A percentile compares a stretch with the other conserved stretches of the same genome.
phyloP scores from a whole-genome alignment of 805 yeast genomes.

The Blastobotrys mokoenaii region DNA sequence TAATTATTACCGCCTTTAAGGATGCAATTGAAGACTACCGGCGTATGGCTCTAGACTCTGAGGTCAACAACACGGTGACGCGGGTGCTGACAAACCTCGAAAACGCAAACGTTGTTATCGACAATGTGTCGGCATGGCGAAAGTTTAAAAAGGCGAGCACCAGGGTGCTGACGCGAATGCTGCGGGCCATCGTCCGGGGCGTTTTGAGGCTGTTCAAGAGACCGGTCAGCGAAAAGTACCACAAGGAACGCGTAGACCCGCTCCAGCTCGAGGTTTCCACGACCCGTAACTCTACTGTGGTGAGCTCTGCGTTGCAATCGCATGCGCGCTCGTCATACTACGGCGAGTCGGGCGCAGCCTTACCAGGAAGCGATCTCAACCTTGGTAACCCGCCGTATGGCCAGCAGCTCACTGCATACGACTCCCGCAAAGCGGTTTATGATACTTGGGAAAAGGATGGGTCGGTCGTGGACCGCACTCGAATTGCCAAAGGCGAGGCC shows the following conservation, averaged over 20 bases:
- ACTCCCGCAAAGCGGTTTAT: too few relatives aligned
- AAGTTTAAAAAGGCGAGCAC: conserved; percentile 53
- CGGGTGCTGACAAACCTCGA: conserved; percentile 45
- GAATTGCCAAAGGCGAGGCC: conserved; percentile 26
- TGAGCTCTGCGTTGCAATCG: background rate
- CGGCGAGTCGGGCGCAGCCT: background rate
- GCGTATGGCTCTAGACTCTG: conserved; percentile 54
- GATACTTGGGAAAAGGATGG: background rate
- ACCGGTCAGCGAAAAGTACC: conserved; percentile 1
- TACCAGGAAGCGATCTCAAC: conserved; percentile 7
- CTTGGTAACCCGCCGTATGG: background rate
- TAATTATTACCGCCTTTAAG: conserved; percentile 60
- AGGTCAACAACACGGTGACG: conserved; percentile 57
- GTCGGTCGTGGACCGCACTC: conserved; percentile 27
- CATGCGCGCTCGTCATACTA: background rate
- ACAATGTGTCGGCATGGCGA: conserved; percentile 57
- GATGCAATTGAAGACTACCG: conserved; percentile 75
- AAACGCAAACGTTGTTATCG: conserved; percentile 51
- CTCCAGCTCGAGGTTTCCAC: background rate
- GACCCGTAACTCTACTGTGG: background rate
- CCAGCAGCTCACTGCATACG: too few relatives aligned
- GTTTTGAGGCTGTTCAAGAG: conserved; percentile 1
- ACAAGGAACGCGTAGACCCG: background rate
- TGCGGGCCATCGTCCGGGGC: background rate
- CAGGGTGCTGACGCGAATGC: conserved; percentile 3